Conservation (phyloP, 441 rosid genomes). For the Pelargonium citronellum region DNA sequence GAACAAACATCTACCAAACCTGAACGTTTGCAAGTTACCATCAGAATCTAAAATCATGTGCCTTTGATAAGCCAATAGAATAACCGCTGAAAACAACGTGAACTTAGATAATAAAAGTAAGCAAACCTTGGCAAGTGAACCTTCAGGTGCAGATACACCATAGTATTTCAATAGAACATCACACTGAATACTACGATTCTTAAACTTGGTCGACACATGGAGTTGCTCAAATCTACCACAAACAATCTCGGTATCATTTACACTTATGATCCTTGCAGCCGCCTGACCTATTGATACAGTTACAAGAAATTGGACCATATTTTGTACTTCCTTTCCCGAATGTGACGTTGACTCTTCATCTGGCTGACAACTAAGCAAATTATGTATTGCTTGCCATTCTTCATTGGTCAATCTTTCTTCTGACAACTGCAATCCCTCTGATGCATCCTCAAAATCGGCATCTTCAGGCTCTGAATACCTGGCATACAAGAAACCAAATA, state of each 20-base stretch:
- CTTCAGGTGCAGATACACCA: constrained; percentile 98
- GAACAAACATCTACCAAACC: not conserved
- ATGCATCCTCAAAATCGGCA: constrained; percentile 37
- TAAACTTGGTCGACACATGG: constrained; percentile 70
- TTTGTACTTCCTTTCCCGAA: constrained; percentile 77
- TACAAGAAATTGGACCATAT: constrained; percentile 69
- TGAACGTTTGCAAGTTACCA: not conserved
- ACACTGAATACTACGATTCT: constrained; percentile 61
- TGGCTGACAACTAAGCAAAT: constrained; percentile 82
- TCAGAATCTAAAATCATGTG: not conserved
- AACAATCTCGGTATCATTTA: constrained; percentile 64
- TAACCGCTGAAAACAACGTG: constrained; percentile 13
- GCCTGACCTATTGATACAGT: constrained; percentile 77
- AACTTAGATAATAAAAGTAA: constrained; percentile 17
- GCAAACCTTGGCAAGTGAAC: constrained; percentile 95
- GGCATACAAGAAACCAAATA: constrained; percentile 22
- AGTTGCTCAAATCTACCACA: constrained; percentile 97
- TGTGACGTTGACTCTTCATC: constrained; percentile 59
- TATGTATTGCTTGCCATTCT: constrained; percentile 94
- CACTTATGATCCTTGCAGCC: constrained; percentile 75
- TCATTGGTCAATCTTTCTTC: constrained; percentile 83
- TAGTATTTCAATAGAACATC: constrained; percentile 75
- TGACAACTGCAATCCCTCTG: constrained; percentile 41
- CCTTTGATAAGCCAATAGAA: not conserved
- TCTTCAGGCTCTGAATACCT: constrained; percentile 64